Evolutionary conservation across 192 early-diverging fungal genomes (phyloP).

Genomic region (Coemansia sp.): DNA sequence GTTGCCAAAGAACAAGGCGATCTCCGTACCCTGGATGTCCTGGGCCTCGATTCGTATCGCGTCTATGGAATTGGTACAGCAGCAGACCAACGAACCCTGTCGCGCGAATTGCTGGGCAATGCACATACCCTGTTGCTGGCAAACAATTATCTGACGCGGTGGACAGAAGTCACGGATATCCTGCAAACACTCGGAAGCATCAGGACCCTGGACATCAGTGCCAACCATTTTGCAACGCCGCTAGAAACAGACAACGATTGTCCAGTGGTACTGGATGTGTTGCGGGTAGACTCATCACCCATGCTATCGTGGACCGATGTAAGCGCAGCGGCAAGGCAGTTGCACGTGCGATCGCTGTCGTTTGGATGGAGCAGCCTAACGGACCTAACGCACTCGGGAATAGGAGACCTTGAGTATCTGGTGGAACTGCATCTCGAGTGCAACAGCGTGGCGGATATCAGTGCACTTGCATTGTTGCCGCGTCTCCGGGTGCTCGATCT

Average conservation of each 20-base stretch:
- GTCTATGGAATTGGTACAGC: constrained; percentile 2
- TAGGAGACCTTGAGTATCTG: not conserved
- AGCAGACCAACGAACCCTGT: not conserved
- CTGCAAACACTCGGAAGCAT: constrained; percentile 4
- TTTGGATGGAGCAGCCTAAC: constrained; percentile 19
- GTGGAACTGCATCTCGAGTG: constrained; percentile 32
- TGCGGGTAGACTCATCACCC: constrained; percentile 26
- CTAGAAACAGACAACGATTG: not conserved
- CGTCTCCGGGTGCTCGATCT: constrained; percentile 20
- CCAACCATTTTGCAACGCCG: constrained; percentile 20
- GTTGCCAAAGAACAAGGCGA: constrained; percentile 22
- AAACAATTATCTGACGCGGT: constrained; percentile 26
- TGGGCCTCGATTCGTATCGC: constrained; percentile 16
- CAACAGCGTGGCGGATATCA: constrained; percentile 24
- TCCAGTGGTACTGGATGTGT: not conserved
- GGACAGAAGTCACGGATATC: constrained; percentile 17
- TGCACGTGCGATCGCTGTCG: constrained; percentile 13
- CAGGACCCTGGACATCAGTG: constrained; percentile 26
- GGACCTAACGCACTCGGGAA: not conserved
- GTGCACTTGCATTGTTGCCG: constrained; percentile 7
- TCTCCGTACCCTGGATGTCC: not conserved
- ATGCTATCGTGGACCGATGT: constrained; percentile 15
- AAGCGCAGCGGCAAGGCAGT: not conserved
- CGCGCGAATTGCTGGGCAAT: constrained; percentile 3
- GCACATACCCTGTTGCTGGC: constrained; percentile 25